phyloP scores from a whole-genome alignment of 305 asterid genomes.

The Solanum hybrid region DNA sequence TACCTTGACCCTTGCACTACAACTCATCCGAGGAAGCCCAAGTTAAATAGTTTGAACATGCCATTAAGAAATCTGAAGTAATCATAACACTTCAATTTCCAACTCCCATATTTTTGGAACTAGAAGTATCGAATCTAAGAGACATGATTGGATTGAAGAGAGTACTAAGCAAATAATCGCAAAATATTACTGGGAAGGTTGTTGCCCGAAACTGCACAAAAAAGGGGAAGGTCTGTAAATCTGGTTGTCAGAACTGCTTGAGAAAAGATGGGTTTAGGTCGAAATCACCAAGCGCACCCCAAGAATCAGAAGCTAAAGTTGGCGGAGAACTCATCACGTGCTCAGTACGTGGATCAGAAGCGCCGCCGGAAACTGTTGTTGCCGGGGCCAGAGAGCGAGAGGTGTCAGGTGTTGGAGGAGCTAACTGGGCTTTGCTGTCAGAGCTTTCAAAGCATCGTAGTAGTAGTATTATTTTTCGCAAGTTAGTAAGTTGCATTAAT shows the following conservation, averaged over 20 bases:
- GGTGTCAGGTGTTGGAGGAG: background rate
- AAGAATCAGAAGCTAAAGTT: background rate
- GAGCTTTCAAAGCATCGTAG: background rate
- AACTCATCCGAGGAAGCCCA: background rate
- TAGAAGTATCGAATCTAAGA: background rate
- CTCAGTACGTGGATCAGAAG: background rate
- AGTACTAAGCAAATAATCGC: background rate
- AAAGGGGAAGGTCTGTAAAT: background rate
- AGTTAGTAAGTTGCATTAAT: background rate
- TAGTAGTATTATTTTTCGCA: background rate
- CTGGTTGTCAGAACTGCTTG: background rate
- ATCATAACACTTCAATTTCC: background rate
- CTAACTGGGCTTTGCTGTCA: background rate
- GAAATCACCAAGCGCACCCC: background rate
- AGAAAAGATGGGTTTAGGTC: background rate
- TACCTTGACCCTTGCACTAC: background rate
- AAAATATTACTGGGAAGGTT: background rate
- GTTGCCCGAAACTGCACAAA: background rate
- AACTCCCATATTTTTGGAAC: background rate
- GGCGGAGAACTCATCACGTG: background rate
- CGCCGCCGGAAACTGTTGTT: background rate
- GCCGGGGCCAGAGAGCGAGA: background rate
- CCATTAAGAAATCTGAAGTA: background rate
- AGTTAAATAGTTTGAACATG: background rate
- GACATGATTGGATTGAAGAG: background rate